phyloP scores from a whole-genome alignment of 495 filamentous ascomycete genomes.

The Penicillium robsamsonii region DNA sequence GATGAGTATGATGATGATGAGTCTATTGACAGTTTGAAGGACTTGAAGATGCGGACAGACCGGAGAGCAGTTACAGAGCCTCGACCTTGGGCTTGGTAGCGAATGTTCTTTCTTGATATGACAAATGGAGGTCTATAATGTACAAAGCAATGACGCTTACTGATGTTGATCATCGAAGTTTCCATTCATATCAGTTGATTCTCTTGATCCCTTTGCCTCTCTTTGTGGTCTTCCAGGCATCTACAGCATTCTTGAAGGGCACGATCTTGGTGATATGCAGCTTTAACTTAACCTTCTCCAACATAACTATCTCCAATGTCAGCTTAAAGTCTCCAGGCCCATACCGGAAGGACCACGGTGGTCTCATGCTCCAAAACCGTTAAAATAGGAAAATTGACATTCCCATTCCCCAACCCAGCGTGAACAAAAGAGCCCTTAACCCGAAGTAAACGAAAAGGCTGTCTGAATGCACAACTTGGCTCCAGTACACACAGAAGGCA shows the following conservation, averaged over 20 bases:
- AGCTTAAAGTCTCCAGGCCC: conserved; percentile 76
- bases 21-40: conserved; percentile 13
- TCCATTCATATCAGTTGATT: not conserved
- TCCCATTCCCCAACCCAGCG: conserved; percentile 74
- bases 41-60: conserved; percentile 16
- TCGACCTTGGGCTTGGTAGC: conserved; percentile 23
- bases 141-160: conserved; percentile 11
- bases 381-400: conserved; percentile 80
- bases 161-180: conserved; percentile 7
- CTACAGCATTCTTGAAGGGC: conserved; percentile 58
- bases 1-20: conserved; percentile 5
- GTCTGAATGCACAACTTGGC: conserved; percentile 75
- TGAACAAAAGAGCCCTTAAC: conserved; percentile 81
- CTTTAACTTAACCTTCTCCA: too few species aligned
- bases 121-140: conserved; percentile 4
- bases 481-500: too few species aligned
- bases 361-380: conserved; percentile 79
- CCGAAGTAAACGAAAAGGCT: conserved; percentile 64
- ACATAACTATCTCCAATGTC: conserved; percentile 67
- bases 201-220: conserved; percentile 56
- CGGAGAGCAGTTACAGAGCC: conserved; percentile 1
- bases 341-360: conserved; percentile 79
- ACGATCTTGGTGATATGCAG: too few species aligned
- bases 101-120: not conserved
- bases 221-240: conserved; percentile 76